Base-by-base conservation (phyloP, 306 rosid species). In the Phaseolus lunatus region DNA sequence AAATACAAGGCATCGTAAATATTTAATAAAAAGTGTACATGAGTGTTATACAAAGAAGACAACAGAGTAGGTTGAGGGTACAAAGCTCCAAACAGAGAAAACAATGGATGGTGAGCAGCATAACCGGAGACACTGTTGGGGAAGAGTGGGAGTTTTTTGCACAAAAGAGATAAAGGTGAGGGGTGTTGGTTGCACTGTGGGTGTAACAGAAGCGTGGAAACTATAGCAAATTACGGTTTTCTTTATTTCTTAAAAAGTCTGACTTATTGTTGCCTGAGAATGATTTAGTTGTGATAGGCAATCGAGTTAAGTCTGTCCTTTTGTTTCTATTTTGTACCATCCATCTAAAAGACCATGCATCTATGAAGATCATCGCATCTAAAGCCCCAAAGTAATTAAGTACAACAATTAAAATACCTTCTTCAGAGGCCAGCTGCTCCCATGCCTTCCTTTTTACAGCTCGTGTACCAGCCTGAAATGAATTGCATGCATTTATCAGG, bases 401-500 rank as follows among this genome's bases (percentile, higher is more conserved):
- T 29, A 61, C 14, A 79, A 70, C 72, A 26, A 67, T 75, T 48
- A 44, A 31, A 84, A 53, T 84, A 95, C 99, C 96, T 85, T 89
- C 97, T 88, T 95, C 98, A 1, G 75, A 78, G 45, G 94, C 98
- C 72, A 95, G 90, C 86, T 91, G 94, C 82, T 91, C 83, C 99
- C 98, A 95, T 27, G 97, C 87, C 67, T 87, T 84, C 85, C 89
- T 82, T 86, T 88, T 92, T 69, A 95, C 72, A 84, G 82, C 78
- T 78, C 88, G 96, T 78, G 96, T 90, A 84, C 91, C 99, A 75
- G 90, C 97, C 99, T 95, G 91, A 81, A 88, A 89, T 80, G 43
- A 78, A 79, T 78, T 11, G 50, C 61, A 80, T n/a, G 37, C 62
- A 27, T 70, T 70, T 39, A 88, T 58, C 80, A 47, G 53, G 39